These are phyloP conservation scores for Lodderomyces theae DNA, from an alignment of 1,139 yeast species.

Conservation along the genomic window DNA sequence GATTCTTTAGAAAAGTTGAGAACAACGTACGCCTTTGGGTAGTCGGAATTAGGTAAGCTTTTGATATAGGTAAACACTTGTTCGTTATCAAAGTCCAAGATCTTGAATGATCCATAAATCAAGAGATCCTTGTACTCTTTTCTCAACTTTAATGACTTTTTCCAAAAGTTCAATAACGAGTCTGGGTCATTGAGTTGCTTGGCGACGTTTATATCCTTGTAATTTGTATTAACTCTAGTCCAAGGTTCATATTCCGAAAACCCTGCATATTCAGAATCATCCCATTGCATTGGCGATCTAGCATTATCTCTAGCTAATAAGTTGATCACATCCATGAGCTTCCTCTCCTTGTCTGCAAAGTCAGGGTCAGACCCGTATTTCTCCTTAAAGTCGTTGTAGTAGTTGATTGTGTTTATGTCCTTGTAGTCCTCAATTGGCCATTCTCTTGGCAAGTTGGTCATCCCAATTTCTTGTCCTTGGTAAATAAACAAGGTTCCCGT, in stretches of 20 bases:
- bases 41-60: constrained; percentile 14
- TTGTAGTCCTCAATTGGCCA: constrained; percentile 52
- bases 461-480: constrained; percentile 63
- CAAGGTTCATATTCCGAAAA: constrained; percentile 53
- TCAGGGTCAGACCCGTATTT: constrained; percentile 29
- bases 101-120: constrained; percentile 47
- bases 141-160: constrained; percentile 41
- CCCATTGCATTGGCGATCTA: constrained; percentile 63
- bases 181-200: constrained; percentile 44
- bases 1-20: constrained; percentile 43
- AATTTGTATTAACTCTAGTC: constrained; percentile 54
- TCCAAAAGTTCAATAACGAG: constrained; percentile 49
- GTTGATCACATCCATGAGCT: constrained; percentile 32
- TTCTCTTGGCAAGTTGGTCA: constrained; percentile 44
- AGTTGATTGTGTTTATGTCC: constrained; percentile 49
- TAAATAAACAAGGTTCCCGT: constrained; percentile 58
- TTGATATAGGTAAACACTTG: constrained; percentile 41
- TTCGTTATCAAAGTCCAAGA: constrained; percentile 38
- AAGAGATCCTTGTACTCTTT: constrained; percentile 43
- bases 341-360: constrained; percentile 24
- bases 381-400: constrained; percentile 34
- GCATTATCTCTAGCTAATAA: constrained; percentile 53
- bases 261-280: constrained; percentile 42
- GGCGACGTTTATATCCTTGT: constrained; percentile 47
- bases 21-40: constrained; percentile 36